Evolutionary conservation across 2,329 filamentous ascomycete species (phyloP), one percentile per base, ranked within the genome.

Genomic region (Calycina herbarum): DNA sequence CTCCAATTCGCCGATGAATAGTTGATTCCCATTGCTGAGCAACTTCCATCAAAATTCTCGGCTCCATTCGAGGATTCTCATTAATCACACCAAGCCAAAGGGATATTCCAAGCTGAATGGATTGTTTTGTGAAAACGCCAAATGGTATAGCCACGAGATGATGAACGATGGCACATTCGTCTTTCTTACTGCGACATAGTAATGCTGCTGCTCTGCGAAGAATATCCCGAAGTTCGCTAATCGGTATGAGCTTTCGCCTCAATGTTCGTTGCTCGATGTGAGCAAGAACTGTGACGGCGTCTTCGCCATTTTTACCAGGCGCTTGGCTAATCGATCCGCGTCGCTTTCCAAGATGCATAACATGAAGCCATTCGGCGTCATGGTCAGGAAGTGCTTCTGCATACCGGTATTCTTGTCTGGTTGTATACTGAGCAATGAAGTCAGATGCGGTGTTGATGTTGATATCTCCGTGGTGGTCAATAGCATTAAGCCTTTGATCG

Each of bases 31-130:
- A 99, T 69, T 94, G 91, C 74, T 95, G 90, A 10, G 91, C 90
- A 72, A 98, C 92, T 76, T 96, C 93, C 62, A 88, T 89, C 38
- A 99, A 80, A 64, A 99, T 87, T 67, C 93, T 89, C 8, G 94
- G 86, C 77, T 97, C 93, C 78, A 97, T 89, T 64, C 86, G 86
- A 2, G 94, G 92, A 73, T 97, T 98, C 77, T 99, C 95, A 73
- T 98, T 95, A 74, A 98, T 96, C 15, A 98, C 92, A 31, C 95
- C 95, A 67, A 97, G 87, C 95, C 95, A 99, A 6, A 99, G 82
- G 3, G 95, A 97, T 42, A 97, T 91, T 5, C 95, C 96, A 61
- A 98, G 86, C 76, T 97, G 96, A 76, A 99, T 95, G 1, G 94
- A 95, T 74, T 96, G 91, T 76, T 96, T 97, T 5, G 91, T 96